Base-by-base conservation (phyloP, 441 rosid genomes). In the Euphorbia schlechtendalii region DNA sequence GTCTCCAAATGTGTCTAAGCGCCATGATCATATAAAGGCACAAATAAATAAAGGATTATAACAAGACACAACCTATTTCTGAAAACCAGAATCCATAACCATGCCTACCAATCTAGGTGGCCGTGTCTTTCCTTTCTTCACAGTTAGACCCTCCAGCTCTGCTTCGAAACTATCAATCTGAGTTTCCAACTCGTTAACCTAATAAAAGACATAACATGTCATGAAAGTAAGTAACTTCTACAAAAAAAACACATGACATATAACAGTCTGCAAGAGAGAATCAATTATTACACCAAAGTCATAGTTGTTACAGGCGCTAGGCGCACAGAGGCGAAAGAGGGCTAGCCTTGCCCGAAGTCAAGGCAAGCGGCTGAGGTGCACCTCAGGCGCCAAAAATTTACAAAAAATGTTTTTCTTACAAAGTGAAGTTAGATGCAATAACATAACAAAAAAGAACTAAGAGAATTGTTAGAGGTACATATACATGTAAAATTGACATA, bases 131-230 rank as follows among this genome's bases (percentile, higher is more conserved):
- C 99, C 98, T 79, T 96, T 96, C 88, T 92, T 96, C 68, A 96
- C 97, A 54, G 98, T 73, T 41, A 96, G 85, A 55, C 99, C 99
- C 85, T 96, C 99, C 34, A 87, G 41, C 81, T 96, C 99, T 71
- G 98, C 98, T 83, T 96, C 99, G 74, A 92, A 96, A 71, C 75
- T 82, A 83, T 96, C 99, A 68, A 90, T 90, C 83, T 96, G 98
- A 43, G 91, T 83, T 75, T 92, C 99, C 70, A 96, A 80, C 80
- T 96, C 99, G 27, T 89, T 78, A 68, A 96, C 99, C 99, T 96
- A 81, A 65, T 66, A 71, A 77, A 73, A 64, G 49, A 69, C 48
- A 78, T 25, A 27, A 56, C 5, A 51, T 25, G 41, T 71, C 3
- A 20, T 15, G 43, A 13, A 18, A 52, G 20, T 11, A 36, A 3